Evolutionary conservation across 2,329 filamentous ascomycete genomes (phyloP).

Genomic region (Clonostachys sp.): DNA sequence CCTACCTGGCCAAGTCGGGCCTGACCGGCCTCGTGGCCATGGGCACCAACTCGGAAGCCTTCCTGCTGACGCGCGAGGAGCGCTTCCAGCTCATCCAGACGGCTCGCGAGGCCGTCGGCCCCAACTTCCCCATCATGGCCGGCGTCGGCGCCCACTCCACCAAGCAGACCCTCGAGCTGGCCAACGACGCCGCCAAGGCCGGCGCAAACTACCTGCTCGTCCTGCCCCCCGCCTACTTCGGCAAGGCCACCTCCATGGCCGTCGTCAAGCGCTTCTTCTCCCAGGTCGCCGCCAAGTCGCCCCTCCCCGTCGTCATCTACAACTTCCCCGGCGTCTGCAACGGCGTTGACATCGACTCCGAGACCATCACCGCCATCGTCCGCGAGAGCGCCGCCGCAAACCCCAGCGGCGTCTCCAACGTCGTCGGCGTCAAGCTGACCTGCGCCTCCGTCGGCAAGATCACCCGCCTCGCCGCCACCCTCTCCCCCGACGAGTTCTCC

Average conservation of each 20-base stretch:
- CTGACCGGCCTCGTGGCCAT: constrained; percentile 47
- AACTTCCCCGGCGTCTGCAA: constrained; percentile 68
- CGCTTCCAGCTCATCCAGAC: constrained; percentile 48
- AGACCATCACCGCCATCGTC: constrained; percentile 59
- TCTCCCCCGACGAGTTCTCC: constrained; percentile 17
- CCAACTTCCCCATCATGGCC: constrained; percentile 81
- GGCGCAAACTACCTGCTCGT: constrained; percentile 59
- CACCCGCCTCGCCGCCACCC: constrained; percentile 41
- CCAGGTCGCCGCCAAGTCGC: constrained; percentile 45
- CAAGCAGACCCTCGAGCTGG: constrained; percentile 55
- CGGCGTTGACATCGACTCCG: constrained; percentile 64
- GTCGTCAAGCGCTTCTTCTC: constrained; percentile 57
- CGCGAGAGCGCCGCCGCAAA: constrained; percentile 46
- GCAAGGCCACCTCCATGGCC: constrained; percentile 51
- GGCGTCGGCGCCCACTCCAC: constrained; percentile 63
- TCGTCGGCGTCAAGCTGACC: constrained; percentile 63
- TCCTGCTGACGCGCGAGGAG: constrained; percentile 55
- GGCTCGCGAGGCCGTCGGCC: constrained; percentile 72
- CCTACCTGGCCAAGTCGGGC: constrained; percentile 43
- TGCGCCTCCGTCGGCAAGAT: constrained; percentile 60
- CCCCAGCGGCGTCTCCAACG: constrained; percentile 24
- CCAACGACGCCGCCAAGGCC: constrained; percentile 52
- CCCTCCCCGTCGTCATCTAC: constrained; percentile 59
- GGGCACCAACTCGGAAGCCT: constrained; percentile 51
- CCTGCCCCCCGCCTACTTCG: constrained; percentile 61